Evolutionary conservation across 768 basidiomycete genomes (phyloP), one percentile per base, ranked within the genome.

Genomic region (Rhodosporidiobolus sp.): DNA sequence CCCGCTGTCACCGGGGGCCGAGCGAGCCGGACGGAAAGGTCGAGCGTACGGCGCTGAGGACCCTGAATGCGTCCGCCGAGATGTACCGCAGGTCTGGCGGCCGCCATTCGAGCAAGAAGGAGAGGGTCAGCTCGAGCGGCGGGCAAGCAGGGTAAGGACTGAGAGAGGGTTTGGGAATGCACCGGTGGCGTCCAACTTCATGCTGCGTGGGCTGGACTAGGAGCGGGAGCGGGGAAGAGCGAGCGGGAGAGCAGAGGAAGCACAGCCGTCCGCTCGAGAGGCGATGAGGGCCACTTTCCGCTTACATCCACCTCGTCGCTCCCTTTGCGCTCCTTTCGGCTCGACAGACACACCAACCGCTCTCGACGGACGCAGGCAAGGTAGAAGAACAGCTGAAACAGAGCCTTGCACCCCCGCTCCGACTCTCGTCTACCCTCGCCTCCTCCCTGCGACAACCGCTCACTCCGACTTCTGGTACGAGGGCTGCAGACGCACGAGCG

Each of bases 31-130:
- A 45, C 49, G 28, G n/a, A n/a, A 26, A 4, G 22, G 30, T 49
- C 22, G 6, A 43, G 78, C 83, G 63, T 78, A 95, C 94, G 61
- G 95, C 92, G n/a, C 91, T 91, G 34, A 99, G 84, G n/a, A 96
- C 93, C 65, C 94, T 83, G 82, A 97, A 99, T 79, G 97, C 94
- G 63, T 98, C 94, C 16, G 89, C 84, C 6, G 90, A 88, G 66
- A 98, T 83, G 81, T 98, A 99, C 81, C 95, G 85, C 71, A 99
- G 85, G 83, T 97, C 96, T 28, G 91, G 93, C 4, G 3, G 8
- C 38, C n/a, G n/a, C 26, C 20, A 24, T 46, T 8, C 7, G 16
- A 26, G 3, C 34, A 19, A 35, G 10, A 2, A n/a, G 28, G 20
- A 32, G 38, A 20, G 17, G 35, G 34, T 38, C 4, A 30, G 63